These are phyloP conservation scores for Nematodospora valgi DNA, from an alignment of 805 yeast genomes.

Conservation along the genomic window DNA sequence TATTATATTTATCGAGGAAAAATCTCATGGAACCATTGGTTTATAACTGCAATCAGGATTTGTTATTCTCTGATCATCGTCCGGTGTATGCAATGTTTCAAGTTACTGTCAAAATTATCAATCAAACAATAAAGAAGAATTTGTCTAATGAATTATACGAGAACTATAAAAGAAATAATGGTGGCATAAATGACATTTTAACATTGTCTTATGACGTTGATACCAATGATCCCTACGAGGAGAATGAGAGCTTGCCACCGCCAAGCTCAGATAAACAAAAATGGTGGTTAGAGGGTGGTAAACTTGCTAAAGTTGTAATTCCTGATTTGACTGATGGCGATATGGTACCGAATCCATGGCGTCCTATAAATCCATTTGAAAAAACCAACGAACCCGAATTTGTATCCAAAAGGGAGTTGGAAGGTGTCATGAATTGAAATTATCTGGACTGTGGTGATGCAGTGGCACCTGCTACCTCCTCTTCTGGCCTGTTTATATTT, in stretches of 20 bases:
- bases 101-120: conserved; percentile 61
- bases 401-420: conserved; percentile 23
- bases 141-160: conserved; percentile 60
- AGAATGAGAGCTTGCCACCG: conserved; percentile 62
- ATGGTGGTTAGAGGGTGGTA: conserved; percentile 92
- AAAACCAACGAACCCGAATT: conserved; percentile 52
- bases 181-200: conserved; percentile 28
- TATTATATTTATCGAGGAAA: conserved; percentile 57
- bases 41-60: conserved; percentile 56
- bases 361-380: conserved; percentile 72
- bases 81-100: conserved; percentile 78
- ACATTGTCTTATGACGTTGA: conserved; percentile 15
- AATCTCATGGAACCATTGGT: conserved; percentile 52
- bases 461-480: not conserved
- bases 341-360: conserved; percentile 62
- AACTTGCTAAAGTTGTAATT: conserved; percentile 64
- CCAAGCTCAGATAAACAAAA: conserved; percentile 79
- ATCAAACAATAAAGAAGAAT: conserved; percentile 54
- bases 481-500: conserved; percentile 12
- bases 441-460: not conserved
- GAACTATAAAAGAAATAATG: conserved; percentile 46
- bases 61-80: conserved; percentile 81
- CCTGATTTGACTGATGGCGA: conserved; percentile 32
- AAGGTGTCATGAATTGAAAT: conserved; percentile 3
- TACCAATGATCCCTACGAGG: conserved; percentile 12